Base-by-base conservation (phyloP, 1,284 basidiomycete species). In the Phylloporus sp. region DNA sequence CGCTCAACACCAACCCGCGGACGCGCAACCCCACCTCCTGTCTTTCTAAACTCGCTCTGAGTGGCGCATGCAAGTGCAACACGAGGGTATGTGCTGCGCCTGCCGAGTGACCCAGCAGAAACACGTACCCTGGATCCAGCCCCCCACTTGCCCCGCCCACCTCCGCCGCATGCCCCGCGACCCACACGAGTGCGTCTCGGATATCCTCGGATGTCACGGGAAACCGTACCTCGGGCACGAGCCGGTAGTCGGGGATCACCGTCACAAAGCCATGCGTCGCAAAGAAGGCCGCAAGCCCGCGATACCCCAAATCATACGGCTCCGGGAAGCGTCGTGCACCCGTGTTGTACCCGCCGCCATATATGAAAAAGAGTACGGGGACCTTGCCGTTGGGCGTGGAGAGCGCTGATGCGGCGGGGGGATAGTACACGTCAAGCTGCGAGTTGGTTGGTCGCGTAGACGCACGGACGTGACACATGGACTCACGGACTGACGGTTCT, bases 191-290 rank as follows among this genome's bases (percentile, higher is more conserved):
- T 15, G 90, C 89, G 69, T 89, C 87, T 17, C 84, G 83, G 4
- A 90, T 74, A 71, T 91, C 90, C 69, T 87, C 81, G 0, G 83
- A 83, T 1, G 84, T 80, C 1, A 77, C 80, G 0, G 90, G 90
- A 73, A 85, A 90, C 25, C 74, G 80, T 64, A 82, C 83, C 37
- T 83, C 74, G 5, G 90, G 89, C 2, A 85, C 84, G 47, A 91
- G 84, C 5, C 88, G 85, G 71, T 91, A 91, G 76, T 91, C 89
- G 0, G 89, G 83, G 66, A 91, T 87, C 67, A 91, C 79, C 20
- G 85, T 85, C 67, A 90, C 70, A 77, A 89, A 85, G 0, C 89
- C 89, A n/a, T 78, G 82, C 19, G 82, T 78, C 0, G 89, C 86
- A 73, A 88, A 91, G 81, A 86, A 91, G 8, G 87, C 80, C 0